phyloP scores from a whole-genome alignment of 495 filamentous ascomycete species.

The Penicillium goetzii region DNA sequence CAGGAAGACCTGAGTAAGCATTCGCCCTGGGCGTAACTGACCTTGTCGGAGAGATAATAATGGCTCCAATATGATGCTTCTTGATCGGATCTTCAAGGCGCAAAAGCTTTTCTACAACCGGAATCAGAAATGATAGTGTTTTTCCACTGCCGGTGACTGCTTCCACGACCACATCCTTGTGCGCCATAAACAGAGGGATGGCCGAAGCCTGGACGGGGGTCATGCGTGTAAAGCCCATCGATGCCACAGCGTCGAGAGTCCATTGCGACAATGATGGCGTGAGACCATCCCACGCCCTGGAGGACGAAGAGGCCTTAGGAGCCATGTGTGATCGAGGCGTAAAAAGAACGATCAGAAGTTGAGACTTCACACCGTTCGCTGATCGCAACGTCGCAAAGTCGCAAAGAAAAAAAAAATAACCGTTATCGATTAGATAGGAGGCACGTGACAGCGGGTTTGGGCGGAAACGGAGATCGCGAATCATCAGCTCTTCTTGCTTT shows the following conservation, averaged over 20 bases:
- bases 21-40: conserved; percentile 26
- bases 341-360: neutral
- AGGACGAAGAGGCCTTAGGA: conserved; percentile 43
- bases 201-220: conserved; percentile 95
- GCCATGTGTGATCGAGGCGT: conserved; percentile 33
- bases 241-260: conserved; percentile 80
- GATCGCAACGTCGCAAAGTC: conserved; percentile 8
- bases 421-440: conserved; percentile 39
- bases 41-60: conserved; percentile 89
- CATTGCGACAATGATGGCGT: conserved; percentile 83
- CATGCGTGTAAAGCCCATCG: conserved; percentile 84
- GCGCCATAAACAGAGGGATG: conserved; percentile 86
- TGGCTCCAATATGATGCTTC: conserved; percentile 85
- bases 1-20: conserved; percentile 5
- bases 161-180: conserved; percentile 97
- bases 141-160: conserved; percentile 97
- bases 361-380: neutral
- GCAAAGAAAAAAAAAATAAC: conserved; percentile 32
- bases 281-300: conserved; percentile 78
- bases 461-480: conserved; percentile 28
- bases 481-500: conserved; percentile 27
- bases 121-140: conserved; percentile 88
- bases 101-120: conserved; percentile 82
- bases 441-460: conserved; percentile 33
- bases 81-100: conserved; percentile 75